These are phyloP conservation scores for Gynostemma pentaphyllum DNA, from an alignment of 306 rosid genomes.

Conservation along the genomic window DNA sequence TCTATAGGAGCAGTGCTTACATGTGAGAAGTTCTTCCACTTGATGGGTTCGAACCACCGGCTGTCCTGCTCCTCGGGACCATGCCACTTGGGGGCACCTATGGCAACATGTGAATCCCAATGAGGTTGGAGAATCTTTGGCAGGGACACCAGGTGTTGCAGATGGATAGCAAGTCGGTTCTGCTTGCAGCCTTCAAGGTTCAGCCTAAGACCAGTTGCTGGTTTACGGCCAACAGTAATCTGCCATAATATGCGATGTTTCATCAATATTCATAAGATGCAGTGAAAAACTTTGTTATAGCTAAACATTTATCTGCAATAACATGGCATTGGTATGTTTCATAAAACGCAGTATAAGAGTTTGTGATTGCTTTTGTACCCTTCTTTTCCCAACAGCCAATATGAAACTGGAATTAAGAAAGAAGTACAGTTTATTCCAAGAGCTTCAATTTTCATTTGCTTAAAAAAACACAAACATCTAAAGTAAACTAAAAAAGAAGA, in stretches of 20 bases:
- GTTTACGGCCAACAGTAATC: conserved; percentile 98
- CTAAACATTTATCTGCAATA: too few species aligned
- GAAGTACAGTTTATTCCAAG: background rate
- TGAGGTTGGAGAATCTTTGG: conserved; percentile 92
- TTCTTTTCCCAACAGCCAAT: background rate
- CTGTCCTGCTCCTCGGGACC: conserved; percentile 99
- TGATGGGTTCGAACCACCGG: conserved; percentile 97
- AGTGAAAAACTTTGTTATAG: too few species aligned
- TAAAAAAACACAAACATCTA: background rate
- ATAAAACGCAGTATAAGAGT: too few species aligned
- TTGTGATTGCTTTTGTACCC: background rate
- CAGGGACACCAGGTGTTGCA: conserved; percentile 89
- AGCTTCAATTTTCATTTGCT: background rate
- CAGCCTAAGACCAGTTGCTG: conserved; percentile 88
- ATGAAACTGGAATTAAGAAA: background rate
- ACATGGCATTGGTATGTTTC: too few species aligned
- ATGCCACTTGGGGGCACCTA: conserved; percentile 96
- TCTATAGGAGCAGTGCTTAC: conserved; percentile 98
- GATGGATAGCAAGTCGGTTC: conserved; percentile 77
- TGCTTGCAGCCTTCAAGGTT: conserved; percentile 80
- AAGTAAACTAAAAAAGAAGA: background rate
- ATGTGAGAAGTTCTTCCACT: conserved; percentile 98
- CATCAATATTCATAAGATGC: background rate
- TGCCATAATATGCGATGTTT: conserved; percentile 25
- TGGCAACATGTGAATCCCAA: conserved; percentile 86